Evolutionary conservation across 2,329 filamentous ascomycete species (phyloP).

Genomic region (Rhynchosporium agropyri): DNA sequence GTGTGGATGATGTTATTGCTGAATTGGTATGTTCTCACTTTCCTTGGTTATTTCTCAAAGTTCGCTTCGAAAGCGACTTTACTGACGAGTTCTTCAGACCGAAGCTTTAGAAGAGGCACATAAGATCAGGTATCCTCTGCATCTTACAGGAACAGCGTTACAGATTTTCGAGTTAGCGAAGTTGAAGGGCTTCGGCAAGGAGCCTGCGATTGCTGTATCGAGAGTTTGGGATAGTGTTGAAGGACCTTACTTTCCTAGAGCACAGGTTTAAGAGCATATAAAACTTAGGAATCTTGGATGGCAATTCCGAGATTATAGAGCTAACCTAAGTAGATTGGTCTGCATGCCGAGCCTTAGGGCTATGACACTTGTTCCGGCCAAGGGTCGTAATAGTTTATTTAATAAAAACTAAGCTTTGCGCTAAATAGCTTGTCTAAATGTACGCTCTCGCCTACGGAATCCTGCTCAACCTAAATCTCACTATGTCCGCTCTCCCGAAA

Average conservation of each 20-base stretch:
- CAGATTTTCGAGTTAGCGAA: slow-evolving; percentile 44
- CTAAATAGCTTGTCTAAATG: too few species aligned
- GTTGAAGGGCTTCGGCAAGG: slow-evolving; percentile 41
- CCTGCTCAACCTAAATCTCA: too few species aligned
- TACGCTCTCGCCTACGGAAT: too few species aligned
- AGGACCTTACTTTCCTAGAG: slow-evolving; percentile 26
- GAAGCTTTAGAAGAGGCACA: slow-evolving; percentile 40
- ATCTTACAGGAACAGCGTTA: slow-evolving; percentile 43
- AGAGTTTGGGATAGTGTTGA: slow-evolving; percentile 45
- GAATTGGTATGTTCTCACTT: slow-evolving; percentile 38
- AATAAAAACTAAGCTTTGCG: too few species aligned
- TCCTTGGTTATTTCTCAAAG: not conserved
- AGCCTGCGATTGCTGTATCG: slow-evolving; percentile 44
- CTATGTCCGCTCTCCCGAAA: too few species aligned
- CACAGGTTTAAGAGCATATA: not conserved
- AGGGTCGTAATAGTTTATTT: too few species aligned
- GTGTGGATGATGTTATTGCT: slow-evolving; percentile 44
- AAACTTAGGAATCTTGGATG: too few species aligned
- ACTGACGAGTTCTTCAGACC: slow-evolving; percentile 41
- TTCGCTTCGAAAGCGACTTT: not conserved
- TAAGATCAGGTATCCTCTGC: slow-evolving; percentile 43
- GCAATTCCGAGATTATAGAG: too few species aligned
- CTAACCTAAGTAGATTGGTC: too few species aligned
- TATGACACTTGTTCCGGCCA: too few species aligned
- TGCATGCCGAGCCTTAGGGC: too few species aligned